Evolutionary conservation across 768 basidiomycete genomes (phyloP).

Genomic region (Coprinopsis marcescibilis): DNA sequence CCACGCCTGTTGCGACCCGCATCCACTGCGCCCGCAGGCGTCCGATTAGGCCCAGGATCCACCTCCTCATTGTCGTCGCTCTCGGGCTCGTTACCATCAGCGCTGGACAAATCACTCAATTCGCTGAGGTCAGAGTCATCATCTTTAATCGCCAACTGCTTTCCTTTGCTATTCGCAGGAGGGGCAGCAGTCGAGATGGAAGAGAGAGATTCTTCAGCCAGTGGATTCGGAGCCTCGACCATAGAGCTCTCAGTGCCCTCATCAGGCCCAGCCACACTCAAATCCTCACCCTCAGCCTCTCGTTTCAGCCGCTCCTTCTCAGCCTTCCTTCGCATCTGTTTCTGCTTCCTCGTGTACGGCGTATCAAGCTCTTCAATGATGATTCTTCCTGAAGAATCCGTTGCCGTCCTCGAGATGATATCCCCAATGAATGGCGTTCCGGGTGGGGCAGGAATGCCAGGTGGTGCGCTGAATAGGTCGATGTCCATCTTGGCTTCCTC

Average conservation of each 20-base stretch:
- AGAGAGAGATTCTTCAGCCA: not conserved
- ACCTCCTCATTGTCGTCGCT: conserved; percentile 4
- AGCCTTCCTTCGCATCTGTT: conserved; percentile 27
- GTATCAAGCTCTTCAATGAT: conserved; percentile 72
- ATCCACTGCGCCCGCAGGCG: not conserved
- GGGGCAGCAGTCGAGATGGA: not conserved
- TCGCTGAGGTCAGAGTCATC: conserved; percentile 39
- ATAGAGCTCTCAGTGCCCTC: not conserved
- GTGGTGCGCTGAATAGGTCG: conserved; percentile 1
- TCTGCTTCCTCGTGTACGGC: conserved; percentile 58
- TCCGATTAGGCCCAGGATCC: conserved; percentile 14
- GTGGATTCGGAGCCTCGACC: not conserved
- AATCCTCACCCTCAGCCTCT: not conserved
- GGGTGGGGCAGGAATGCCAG: not conserved
- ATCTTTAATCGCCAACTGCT: conserved; percentile 7
- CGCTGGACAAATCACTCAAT: conserved; percentile 36
- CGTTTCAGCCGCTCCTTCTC: conserved; percentile 8
- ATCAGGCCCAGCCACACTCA: conserved; percentile 1
- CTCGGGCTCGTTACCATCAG: conserved; percentile 11
- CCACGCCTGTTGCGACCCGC: not conserved
- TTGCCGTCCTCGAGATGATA: conserved; percentile 21
- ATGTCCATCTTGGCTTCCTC: conserved; percentile 14
- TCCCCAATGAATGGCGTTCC: conserved; percentile 4
- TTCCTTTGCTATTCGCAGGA: conserved; percentile 6
- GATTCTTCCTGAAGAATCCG: conserved; percentile 40